These are phyloP conservation scores for Trebouxia gelatinosa DNA, from an alignment of 163 green algal species.

Conservation along the genomic window DNA sequence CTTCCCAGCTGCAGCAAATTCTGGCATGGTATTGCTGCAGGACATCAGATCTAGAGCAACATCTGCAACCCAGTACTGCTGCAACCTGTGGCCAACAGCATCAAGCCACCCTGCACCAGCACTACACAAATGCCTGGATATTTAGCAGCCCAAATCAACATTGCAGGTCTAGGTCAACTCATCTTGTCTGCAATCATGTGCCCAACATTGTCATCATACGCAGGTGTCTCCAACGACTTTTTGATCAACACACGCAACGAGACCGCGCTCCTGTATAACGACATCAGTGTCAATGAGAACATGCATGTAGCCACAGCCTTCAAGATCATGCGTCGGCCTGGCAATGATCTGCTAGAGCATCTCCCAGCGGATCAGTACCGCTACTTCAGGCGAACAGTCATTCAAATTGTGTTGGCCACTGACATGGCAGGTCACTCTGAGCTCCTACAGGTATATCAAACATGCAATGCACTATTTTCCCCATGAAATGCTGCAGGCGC, in stretches of 20 bases:
- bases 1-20: neutral
- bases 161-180: too few species aligned
- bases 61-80: too few species aligned
- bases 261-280: constrained; percentile 71
- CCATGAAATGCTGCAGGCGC: neutral
- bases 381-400: constrained; percentile 68
- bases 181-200: too few species aligned
- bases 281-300: constrained; percentile 83
- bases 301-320: constrained; percentile 75
- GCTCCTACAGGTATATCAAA: constrained; percentile 49
- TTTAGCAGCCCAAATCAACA: too few species aligned
- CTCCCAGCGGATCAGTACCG: constrained; percentile 48
- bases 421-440: constrained; percentile 88
- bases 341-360: constrained; percentile 20
- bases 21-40: too few species aligned
- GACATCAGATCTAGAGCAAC: too few species aligned
- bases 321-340: constrained; percentile 41
- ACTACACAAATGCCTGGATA: too few species aligned
- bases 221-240: constrained; percentile 86
- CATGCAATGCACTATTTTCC: neutral
- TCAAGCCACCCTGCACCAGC: too few species aligned
- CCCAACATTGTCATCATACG: too few species aligned
- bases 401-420: constrained; percentile 82
- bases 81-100: too few species aligned
- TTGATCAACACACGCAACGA: constrained; percentile 69